Percentiles rank a stretch among this genome's conserved stretches.
Conservation (phyloP, 495 filamentous ascomycete species). For the Hypoxylon fuscum region DNA sequence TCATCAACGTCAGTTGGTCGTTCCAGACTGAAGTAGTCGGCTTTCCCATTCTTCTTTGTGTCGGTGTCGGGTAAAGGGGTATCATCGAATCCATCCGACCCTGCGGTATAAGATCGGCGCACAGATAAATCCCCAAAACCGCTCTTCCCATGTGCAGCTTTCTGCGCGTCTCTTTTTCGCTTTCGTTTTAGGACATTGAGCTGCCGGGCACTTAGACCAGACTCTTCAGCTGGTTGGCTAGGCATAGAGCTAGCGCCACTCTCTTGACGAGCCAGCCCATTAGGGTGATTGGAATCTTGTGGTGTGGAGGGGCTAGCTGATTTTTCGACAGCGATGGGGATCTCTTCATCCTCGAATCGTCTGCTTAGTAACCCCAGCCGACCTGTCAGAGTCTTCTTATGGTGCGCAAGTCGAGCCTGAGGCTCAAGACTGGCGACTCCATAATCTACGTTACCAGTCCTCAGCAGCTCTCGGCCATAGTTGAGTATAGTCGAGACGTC, state of each 20-base stretch:
- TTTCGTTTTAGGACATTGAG: conserved; percentile 94
- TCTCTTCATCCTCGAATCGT: conserved; percentile 84
- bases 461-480: conserved; percentile 81
- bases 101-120: conserved; percentile 67
- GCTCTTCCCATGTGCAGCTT: conserved; percentile 68
- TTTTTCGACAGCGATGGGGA: conserved; percentile 57
- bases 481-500: conserved; percentile 82
- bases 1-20: conserved; percentile 77
- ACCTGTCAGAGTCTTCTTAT: conserved; percentile 85
- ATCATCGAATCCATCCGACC: conserved; percentile 64
- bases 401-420: conserved; percentile 77
- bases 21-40: conserved; percentile 92
- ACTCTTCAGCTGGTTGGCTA: conserved; percentile 65
- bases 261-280: conserved; percentile 55
- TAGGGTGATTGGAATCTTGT: conserved; percentile 47
- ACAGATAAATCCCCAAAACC: conserved; percentile 90
- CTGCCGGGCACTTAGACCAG: conserved; percentile 85
- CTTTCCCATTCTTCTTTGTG: conserved; percentile 72
- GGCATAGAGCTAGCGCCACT: conserved; percentile 38
- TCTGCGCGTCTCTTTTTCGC: conserved; percentile 82
- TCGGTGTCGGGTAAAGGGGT: conserved; percentile 68
- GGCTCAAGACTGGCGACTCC: conserved; percentile 83
- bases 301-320: conserved; percentile 53
- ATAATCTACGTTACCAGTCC: conserved; percentile 85
- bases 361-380: conserved; percentile 83